Evolutionary conservation across 1,284 basidiomycete species (phyloP), one percentile per base, ranked within the genome.

Genomic region (Erythrobasidium hasegawianum): DNA sequence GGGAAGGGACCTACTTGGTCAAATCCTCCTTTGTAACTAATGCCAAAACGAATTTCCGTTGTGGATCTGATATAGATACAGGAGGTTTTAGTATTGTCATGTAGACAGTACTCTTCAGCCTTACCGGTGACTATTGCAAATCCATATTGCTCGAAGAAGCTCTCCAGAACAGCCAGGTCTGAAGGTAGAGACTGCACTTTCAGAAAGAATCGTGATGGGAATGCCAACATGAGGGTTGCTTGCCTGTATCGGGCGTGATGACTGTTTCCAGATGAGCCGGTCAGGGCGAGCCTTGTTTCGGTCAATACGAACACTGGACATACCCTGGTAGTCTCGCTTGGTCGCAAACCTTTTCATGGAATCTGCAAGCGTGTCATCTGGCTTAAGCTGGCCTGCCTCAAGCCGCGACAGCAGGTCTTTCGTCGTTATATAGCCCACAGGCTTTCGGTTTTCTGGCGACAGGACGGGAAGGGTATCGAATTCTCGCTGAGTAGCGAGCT

Each of bases 181-280:
- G 55, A 11, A 38, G 8, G 41, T 20, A 47, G n/a, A 3, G 22
- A 18, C 14, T 14, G 57, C 27, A 38, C 20, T 8, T 5, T n/a
- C 57, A 29, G 27, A 4, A 40, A n/a, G 7, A 41, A 7, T 26
- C n/a, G 2, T 26, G 11, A 43, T 7, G 2, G 16, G 10, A 13
- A 18, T 43, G 49, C 49, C 2, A 24, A 18, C 8, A 33, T 26
- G 11, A 24, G 24, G 41, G 24, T 18, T n/a, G 43, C 62, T 29
- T 13, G 58, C 62, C 62, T 58, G 62, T 65, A 47, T 65, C 62
- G 5, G 62, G 62, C 24, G 62, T 65, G 54, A 65, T 65, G 1
- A 65, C 62, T 65, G 26, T 1, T 22, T 38, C 16, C 2, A 38
- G 20, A 26, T 27, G 5, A 57, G 50, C 22, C n/a, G 43, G 43